Conservation (phyloP, 306 rosid genomes). For the Vachellia collinsii region DNA sequence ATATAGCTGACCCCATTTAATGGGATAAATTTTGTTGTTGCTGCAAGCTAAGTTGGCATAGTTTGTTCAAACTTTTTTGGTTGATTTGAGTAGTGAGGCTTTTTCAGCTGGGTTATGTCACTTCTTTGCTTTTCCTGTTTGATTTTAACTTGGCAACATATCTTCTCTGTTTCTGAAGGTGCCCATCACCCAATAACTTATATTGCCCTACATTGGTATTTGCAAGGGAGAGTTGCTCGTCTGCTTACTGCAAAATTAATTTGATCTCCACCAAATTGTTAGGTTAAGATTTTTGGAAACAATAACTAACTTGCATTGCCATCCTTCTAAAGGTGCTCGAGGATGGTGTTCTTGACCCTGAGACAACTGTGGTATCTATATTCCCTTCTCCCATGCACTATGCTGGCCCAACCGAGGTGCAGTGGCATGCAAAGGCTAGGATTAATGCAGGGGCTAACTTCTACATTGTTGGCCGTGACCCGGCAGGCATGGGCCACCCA, state of each 20-base stretch:
- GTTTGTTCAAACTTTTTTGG: not conserved
- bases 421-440: slow-evolving; percentile 99
- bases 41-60: not conserved
- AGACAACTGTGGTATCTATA: slow-evolving; percentile 95
- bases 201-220: not conserved
- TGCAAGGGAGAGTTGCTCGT: not conserved
- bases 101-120: not conserved
- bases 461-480: slow-evolving; percentile 98
- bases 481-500: slow-evolving; percentile 99
- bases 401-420: slow-evolving; percentile 99
- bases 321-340: slow-evolving; percentile 76
- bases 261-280: not conserved
- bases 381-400: slow-evolving; percentile 99
- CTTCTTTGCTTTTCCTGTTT: slow-evolving; percentile 8
- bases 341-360: slow-evolving; percentile 99
- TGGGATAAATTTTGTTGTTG: not conserved
- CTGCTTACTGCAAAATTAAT: not conserved
- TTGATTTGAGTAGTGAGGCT: not conserved
- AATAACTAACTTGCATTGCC: not conserved
- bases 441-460: slow-evolving; percentile 98
- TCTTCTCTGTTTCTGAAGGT: not conserved
- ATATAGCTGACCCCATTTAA: not conserved
- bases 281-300: not conserved
- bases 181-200: not conserved
- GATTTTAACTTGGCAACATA: not conserved